Base-by-base conservation (phyloP, 371 early-diverging fungal genomes). In the Actinomortierella wolfii region DNA sequence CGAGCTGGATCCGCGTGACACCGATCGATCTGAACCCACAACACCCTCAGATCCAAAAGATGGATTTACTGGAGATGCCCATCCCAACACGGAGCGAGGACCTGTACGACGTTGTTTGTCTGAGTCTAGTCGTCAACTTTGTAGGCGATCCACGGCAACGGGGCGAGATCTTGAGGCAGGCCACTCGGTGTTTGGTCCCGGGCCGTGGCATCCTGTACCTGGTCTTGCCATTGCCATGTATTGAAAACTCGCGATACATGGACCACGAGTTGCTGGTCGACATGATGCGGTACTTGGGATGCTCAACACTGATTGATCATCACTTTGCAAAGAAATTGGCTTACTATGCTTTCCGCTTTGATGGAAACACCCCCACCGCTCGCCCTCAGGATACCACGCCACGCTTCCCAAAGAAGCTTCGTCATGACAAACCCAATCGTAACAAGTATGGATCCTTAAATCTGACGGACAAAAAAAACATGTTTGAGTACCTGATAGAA, bases 1-100 rank as follows among this genome's bases (percentile, higher is more conserved):
- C 77, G 5, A 59, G 77, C 1, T 93, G 91, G 91, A 87, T 94
- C 54, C 61, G 84, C 14, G 84, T 84, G 5, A 80, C 78, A 17
- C 87, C 90, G 0, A 94, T 96, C 60, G 97, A 96, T 69, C 83
- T 96, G 47, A 92, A 96, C 61, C 90, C 95, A 4, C 94, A 93
- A 57, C 81, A 86, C 54, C 85, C 83, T 0, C 74, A 75, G 18
- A 92, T 95, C 51, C 61, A 77, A 41, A 80, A 88, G 54, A 90
- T 89, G 62, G 94, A 96, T 61, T 93, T 94, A 70, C 74, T 96
- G 34, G 81, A 85, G 43, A 85, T 92, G 77, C 78, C 84, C 6
- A 45, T 81, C 0, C 85, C 86, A 0, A 23, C 45, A 1, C 14
- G 47, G 0, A 55, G 51, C 46, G 68, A 66, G 1, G 26, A 68